Conservation (phyloP, 305 asterid species). For the Fraxinus nigra region DNA sequence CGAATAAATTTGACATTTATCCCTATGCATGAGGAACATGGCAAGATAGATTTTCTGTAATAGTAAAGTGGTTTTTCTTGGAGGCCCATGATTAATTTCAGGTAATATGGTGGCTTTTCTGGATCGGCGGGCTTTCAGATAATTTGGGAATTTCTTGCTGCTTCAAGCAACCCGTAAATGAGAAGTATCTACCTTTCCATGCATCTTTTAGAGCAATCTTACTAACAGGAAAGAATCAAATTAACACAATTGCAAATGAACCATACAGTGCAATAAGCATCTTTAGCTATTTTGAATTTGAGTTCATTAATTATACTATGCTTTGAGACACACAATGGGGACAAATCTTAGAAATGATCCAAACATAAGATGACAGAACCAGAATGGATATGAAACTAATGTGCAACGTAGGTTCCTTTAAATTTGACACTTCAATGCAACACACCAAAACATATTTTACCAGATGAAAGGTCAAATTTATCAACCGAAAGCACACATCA, state of each 20-base stretch:
- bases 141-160: neutral
- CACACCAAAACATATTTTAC: neutral
- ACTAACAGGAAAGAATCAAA: neutral
- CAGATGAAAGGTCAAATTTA: neutral
- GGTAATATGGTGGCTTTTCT: neutral
- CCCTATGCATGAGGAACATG: neutral
- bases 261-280: neutral
- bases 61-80: neutral
- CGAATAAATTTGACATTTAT: neutral
- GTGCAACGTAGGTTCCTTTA: neutral
- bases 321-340: neutral
- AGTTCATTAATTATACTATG: neutral
- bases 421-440: neutral
- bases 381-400: slow-evolving; percentile 2
- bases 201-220: neutral
- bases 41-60: neutral
- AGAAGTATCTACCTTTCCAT: neutral
- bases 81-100: neutral
- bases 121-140: neutral
- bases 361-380: neutral
- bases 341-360: slow-evolving; percentile 14
- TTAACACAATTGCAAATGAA: neutral
- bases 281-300: slow-evolving; percentile 1
- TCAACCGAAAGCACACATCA: slow-evolving; percentile 2
- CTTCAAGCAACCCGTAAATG: neutral